Evolutionary conservation across 306 rosid genomes (phyloP), one percentile per base, ranked within the genome.

Genomic region (Casuarina cunninghamiana): DNA sequence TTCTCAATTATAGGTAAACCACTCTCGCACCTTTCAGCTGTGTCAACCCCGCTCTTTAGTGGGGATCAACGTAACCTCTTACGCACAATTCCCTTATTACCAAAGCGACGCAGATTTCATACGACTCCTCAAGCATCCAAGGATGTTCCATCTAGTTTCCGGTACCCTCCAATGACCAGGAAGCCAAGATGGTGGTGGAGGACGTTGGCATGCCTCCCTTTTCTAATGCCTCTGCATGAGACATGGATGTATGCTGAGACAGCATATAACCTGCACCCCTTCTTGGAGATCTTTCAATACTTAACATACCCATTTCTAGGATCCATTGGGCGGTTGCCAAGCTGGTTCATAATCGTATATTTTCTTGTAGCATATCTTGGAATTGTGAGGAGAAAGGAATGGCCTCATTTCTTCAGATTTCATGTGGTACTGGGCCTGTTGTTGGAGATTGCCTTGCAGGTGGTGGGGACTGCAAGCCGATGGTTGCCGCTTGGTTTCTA

Each of bases 181-280:
- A 95, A 91, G 75, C 98, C 98, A 12, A 87, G 75, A 80, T 95
- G 98, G 98, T 95, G 92, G 93, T 95, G 98, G 98, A 91, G 97
- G 82, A 76, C 96, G 11, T 75, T 95, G 70, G 92, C 98, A 32
- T 95, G 97, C 87, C 87, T 95, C 77, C 96, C 98, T n/a, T 95
- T 92, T 78, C 84, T 95, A 21, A 88, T 95, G 95, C 98, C 97
- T 54, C 87, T 95, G 19, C 98, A 95, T 5, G 97, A 95, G 86
- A 93, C 96, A 17, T 95, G 98, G 98, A 95, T 95, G 97, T 95
- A 92, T 61, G 97, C 96, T 1, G 89, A 92, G 88, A 95, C 98
- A 41, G 98, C 98, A 17, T 95, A 89, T 79, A 82, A 88, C 75
- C 91, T 92, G 50, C 96, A 92, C 83, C 92, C 93, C 0, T 92